Conservation (phyloP, 1,284 basidiomycete species). For the Malassezia caprae region DNA sequence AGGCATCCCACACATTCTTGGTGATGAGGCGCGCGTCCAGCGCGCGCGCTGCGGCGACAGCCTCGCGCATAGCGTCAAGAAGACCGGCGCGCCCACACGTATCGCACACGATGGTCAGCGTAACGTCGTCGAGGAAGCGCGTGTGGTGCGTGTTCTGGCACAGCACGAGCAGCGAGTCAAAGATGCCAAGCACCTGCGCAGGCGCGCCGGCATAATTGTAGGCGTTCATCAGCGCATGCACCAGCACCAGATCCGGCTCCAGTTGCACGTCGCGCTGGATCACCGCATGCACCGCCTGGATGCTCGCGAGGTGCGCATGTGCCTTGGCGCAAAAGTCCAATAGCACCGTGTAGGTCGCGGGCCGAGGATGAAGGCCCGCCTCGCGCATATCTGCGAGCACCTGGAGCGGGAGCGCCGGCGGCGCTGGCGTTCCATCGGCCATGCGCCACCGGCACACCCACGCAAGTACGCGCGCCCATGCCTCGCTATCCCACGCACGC, state of each 20-base stretch:
- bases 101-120: constrained; percentile 72
- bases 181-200: constrained; percentile 63
- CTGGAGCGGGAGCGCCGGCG: constrained; percentile 61
- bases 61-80: constrained; percentile 19
- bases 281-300: constrained; percentile 66
- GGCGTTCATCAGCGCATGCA: constrained; percentile 80
- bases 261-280: constrained; percentile 67
- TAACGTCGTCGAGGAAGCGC: constrained; percentile 56
- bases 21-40: constrained; percentile 51
- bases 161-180: constrained; percentile 59
- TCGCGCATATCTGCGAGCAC: constrained; percentile 74
- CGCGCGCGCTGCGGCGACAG: constrained; percentile 13
- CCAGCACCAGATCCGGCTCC: constrained; percentile 63
- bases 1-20: constrained; percentile 59
- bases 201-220: constrained; percentile 68
- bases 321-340: constrained; percentile 53
- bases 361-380: constrained; percentile 56
- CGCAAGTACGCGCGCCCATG: constrained; percentile 2
- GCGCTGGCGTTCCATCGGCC: constrained; percentile 19
- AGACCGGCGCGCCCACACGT: constrained; percentile 60
- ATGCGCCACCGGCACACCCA: constrained; percentile 1
- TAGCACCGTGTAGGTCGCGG: constrained; percentile 63
- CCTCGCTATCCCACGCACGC: neutral
- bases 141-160: constrained; percentile 2
- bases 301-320: constrained; percentile 20